These are phyloP conservation scores for Fusarium sp. DNA, from an alignment of 2,329 filamentous ascomycete genomes.

Conservation along the genomic window DNA sequence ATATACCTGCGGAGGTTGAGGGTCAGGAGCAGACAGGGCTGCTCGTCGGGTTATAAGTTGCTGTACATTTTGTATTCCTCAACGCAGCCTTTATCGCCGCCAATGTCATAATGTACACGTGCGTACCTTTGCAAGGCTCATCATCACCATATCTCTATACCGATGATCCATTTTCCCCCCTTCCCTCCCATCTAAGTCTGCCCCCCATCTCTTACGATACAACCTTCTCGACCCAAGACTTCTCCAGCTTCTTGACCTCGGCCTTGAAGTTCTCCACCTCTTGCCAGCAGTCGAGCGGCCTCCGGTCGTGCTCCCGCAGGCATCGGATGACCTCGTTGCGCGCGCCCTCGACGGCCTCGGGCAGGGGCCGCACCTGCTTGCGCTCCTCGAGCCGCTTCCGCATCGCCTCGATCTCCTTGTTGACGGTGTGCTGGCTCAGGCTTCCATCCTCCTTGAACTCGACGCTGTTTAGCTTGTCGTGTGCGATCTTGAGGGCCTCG, in stretches of 20 bases:
- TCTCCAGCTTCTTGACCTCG: slow-evolving; percentile 86
- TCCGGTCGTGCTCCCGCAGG: slow-evolving; percentile 81
- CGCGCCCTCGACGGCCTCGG: slow-evolving; percentile 75
- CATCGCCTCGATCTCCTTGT: slow-evolving; percentile 66
- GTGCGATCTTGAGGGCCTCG: slow-evolving; percentile 71
- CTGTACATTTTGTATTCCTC: slow-evolving; percentile 42
- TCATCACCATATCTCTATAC: slow-evolving; percentile 33
- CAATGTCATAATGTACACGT: slow-evolving; percentile 48
- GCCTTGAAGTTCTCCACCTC: slow-evolving; percentile 91
- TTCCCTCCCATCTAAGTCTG: slow-evolving; percentile 4
- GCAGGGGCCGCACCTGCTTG: slow-evolving; percentile 71
- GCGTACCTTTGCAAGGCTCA: slow-evolving; percentile 23
- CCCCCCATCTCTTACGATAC: slow-evolving; percentile 53
- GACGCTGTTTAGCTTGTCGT: slow-evolving; percentile 66
- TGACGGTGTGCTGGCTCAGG: slow-evolving; percentile 58
- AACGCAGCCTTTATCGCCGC: slow-evolving; percentile 46
- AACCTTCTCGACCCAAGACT: slow-evolving; percentile 85
- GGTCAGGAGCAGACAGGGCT: slow-evolving; percentile 32
- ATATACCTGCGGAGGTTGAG: slow-evolving; percentile 25
- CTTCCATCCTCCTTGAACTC: slow-evolving; percentile 47
- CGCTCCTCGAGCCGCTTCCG: slow-evolving; percentile 66
- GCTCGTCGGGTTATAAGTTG: slow-evolving; percentile 37
- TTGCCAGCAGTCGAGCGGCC: slow-evolving; percentile 92
- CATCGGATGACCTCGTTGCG: slow-evolving; percentile 80
- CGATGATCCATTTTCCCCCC: slow-evolving; percentile 12